Conservation (phyloP, 2,329 filamentous ascomycete species). For the Mycogone perniciosa region DNA sequence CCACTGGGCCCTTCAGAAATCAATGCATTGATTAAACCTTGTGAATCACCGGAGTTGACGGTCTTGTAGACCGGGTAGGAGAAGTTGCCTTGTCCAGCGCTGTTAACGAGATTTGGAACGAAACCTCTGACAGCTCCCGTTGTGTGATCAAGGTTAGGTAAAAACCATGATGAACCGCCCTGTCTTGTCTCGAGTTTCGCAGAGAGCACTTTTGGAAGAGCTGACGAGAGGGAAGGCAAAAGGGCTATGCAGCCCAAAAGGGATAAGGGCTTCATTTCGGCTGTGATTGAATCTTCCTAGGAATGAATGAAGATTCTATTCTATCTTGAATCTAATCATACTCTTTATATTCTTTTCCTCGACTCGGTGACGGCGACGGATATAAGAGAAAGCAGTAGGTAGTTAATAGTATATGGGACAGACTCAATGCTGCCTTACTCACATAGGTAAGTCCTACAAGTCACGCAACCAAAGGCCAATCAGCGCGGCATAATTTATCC, state of each 20-base stretch:
- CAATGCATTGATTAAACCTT: conserved; percentile 10
- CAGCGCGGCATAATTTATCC: too few species aligned
- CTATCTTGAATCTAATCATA: too few species aligned
- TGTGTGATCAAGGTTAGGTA: conserved; percentile 18
- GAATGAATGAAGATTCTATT: too few species aligned
- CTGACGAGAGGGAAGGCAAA: conserved; percentile 5
- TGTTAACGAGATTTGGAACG: conserved; percentile 13
- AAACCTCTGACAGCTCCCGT: conserved; percentile 16
- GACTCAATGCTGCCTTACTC: too few species aligned
- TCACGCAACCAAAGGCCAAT: too few species aligned
- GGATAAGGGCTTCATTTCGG: conserved; percentile 11
- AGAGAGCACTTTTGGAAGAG: conserved; percentile 4
- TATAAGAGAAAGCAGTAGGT: too few species aligned
- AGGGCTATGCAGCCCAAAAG: conserved; percentile 7
- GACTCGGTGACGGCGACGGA: too few species aligned
- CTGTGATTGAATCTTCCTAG: not conserved
- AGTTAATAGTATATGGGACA: too few species aligned
- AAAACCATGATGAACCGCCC: conserved; percentile 16
- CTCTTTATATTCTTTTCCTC: too few species aligned
- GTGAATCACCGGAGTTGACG: conserved; percentile 8
- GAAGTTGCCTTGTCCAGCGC: conserved; percentile 10
- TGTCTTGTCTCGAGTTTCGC: conserved; percentile 5
- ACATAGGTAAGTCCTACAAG: too few species aligned
- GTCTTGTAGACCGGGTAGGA: conserved; percentile 17
- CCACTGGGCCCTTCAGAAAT: conserved; percentile 13